A percentile compares a stretch with the other conserved stretches of the same genome.
Conservation (phyloP, 2,329 filamentous ascomycete species). For the Diaporthe capsici region DNA sequence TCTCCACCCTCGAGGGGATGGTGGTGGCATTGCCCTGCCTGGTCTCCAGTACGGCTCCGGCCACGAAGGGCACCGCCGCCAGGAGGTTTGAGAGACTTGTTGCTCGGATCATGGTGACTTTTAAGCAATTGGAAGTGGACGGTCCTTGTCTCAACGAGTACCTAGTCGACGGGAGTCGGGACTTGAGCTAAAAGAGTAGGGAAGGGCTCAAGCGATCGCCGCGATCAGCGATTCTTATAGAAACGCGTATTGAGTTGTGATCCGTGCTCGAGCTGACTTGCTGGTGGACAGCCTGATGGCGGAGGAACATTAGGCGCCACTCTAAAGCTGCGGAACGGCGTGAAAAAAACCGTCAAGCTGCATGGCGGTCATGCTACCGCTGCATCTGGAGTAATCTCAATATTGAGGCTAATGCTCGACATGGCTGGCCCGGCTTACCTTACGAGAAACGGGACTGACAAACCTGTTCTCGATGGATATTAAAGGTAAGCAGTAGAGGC, state of each 20-base stretch:
- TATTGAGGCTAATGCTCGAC: constrained; percentile 25
- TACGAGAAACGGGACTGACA: constrained; percentile 6
- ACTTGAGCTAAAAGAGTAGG: background rate
- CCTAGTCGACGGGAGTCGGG: background rate
- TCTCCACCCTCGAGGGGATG: constrained; percentile 30
- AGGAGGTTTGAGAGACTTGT: background rate
- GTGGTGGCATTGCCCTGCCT: constrained; percentile 32
- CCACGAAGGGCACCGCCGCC: background rate
- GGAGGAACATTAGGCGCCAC: background rate
- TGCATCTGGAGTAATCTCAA: constrained; percentile 12
- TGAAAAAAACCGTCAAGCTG: background rate
- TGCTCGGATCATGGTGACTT: background rate
- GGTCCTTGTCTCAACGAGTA: background rate
- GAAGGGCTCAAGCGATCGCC: background rate
- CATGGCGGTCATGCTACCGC: constrained; percentile 1
- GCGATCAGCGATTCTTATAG: background rate
- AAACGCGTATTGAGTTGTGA: background rate
- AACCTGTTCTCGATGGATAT: background rate
- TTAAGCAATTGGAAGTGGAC: background rate
- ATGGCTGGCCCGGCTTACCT: constrained; percentile 1
- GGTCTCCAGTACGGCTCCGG: background rate
- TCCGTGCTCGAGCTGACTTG: background rate
- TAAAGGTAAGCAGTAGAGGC: constrained; percentile 28
- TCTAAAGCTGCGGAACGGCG: background rate
- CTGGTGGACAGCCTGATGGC: background rate